Conservation (phyloP, 345 rosid genomes). For the Hibiscus syriacus region DNA sequence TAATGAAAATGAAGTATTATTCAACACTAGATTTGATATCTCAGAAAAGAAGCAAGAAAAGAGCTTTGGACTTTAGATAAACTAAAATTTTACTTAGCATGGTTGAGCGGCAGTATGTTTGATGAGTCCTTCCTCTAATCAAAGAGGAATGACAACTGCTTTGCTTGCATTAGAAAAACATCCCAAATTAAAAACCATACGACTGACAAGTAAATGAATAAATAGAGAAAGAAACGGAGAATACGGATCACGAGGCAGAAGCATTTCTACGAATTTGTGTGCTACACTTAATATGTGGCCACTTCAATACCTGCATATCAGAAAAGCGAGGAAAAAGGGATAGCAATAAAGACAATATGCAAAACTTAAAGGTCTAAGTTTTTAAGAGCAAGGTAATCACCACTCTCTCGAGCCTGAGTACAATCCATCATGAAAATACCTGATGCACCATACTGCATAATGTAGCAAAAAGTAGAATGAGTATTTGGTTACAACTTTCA, state of each 20-base stretch:
- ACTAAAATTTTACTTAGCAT: not conserved
- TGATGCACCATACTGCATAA: not conserved
- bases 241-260: not conserved
- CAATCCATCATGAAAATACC: not conserved
- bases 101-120: not conserved
- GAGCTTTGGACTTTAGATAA: not conserved
- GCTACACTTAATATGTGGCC: not conserved
- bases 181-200: not conserved
- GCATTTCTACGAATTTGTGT: not conserved
- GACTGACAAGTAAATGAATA: not conserved
- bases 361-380: not conserved
- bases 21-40: no score
- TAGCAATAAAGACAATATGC: not conserved
- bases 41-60: no score
- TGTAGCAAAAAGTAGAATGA: not conserved
- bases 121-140: slow-evolving; percentile 1
- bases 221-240: not conserved
- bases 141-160: not conserved
- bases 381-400: no score
- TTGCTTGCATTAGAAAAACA: slow-evolving; percentile 4
- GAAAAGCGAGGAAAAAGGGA: not conserved
- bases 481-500: not conserved
- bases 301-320: not conserved
- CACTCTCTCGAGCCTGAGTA: not conserved
- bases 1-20: no score